Base-by-base conservation (phyloP, 2,329 filamentous ascomycete genomes). In the Trichoderma atroviride region DNA sequence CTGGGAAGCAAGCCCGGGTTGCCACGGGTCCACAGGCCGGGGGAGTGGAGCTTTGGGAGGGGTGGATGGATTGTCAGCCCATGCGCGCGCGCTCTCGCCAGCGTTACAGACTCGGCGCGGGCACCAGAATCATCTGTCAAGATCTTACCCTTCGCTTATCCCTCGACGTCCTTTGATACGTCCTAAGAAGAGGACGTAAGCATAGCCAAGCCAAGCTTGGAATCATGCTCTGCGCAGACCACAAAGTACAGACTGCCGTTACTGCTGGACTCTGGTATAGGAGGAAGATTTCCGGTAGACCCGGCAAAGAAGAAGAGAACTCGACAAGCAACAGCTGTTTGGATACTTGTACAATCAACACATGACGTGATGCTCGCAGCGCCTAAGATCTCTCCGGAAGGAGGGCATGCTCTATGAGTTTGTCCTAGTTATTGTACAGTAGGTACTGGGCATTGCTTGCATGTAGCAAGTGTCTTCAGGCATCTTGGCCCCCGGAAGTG, bases 1-100 rank as follows among this genome's bases (percentile, higher is more conserved):
- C 72, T 71, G 65, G 63, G 53, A 70, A 66, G 53, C 60, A 58
- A 57, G 31, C 61, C 69, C 66, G 55, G 68, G 62, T 67, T 67
- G 68, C 70, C 68, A 69, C 70, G 62, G 61, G 69, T 64, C 56
- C 69, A 61, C 59, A 57, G 29, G 27, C 50, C 63, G 57, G 69
- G 63, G 69, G 64, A 57, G 69, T 68, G 69, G 69, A 31, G 57
- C 52, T 24, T 50, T 33, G 50, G 22, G 65, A 53, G 67, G 64
- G 57, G 56, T 65, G 69, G 60, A 56, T 33, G 31, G 60, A 61
- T 53, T 57, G 58, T 62, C 47, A 69, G 58, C 66, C 68, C 53
- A 61, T 61, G 59, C 68, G 61, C 59, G 61, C 68, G 68, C 68
- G 47, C 68, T 58, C 56, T 65, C 56, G 37, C 47, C 68, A 57